Evolutionary conservation across 805 yeast genomes (phyloP).

Genomic region (Middelhovenomyces tepae): DNA sequence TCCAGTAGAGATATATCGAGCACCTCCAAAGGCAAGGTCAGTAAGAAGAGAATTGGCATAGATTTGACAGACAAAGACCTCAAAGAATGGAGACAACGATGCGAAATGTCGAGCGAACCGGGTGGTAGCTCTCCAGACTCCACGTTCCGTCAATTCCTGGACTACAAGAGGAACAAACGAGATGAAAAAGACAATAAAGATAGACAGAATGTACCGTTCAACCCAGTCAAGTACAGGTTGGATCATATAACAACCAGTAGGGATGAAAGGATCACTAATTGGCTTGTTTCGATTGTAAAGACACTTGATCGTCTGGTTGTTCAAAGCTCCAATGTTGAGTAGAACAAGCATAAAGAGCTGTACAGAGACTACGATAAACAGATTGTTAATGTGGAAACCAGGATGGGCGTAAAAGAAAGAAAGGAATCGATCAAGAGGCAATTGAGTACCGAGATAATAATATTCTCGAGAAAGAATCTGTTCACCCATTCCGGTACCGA

Average conservation of each 20-base stretch:
- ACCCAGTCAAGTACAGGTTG: slow-evolving; percentile 89
- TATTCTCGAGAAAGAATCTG: slow-evolving; percentile 88
- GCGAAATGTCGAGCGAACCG: slow-evolving; percentile 68
- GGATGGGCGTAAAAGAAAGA: slow-evolving; percentile 96
- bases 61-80: slow-evolving; percentile 90
- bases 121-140: slow-evolving; percentile 61
- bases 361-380: slow-evolving; percentile 80
- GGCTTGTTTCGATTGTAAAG: slow-evolving; percentile 56
- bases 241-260: slow-evolving; percentile 79
- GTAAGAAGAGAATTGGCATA: slow-evolving; percentile 70
- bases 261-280: slow-evolving; percentile 62
- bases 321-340: slow-evolving; percentile 70
- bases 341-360: slow-evolving; percentile 76
- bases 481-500: slow-evolving; percentile 99
- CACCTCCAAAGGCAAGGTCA: slow-evolving; percentile 85
- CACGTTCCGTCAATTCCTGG: slow-evolving; percentile 84
- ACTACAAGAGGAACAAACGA: slow-evolving; percentile 81
- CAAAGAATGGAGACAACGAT: slow-evolving; percentile 85
- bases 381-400: slow-evolving; percentile 88
- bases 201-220: slow-evolving; percentile 75
- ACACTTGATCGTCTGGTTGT: slow-evolving; percentile 64
- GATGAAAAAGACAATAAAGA: slow-evolving; percentile 86
- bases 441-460: slow-evolving; percentile 79
- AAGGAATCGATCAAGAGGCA: slow-evolving; percentile 81
- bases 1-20: slow-evolving; percentile 85